Percentiles rank a stretch among this genome's conserved stretches.
phyloP scores from a whole-genome alignment of 1,139 yeast genomes.

The Magnusiomyces magnusii region DNA sequence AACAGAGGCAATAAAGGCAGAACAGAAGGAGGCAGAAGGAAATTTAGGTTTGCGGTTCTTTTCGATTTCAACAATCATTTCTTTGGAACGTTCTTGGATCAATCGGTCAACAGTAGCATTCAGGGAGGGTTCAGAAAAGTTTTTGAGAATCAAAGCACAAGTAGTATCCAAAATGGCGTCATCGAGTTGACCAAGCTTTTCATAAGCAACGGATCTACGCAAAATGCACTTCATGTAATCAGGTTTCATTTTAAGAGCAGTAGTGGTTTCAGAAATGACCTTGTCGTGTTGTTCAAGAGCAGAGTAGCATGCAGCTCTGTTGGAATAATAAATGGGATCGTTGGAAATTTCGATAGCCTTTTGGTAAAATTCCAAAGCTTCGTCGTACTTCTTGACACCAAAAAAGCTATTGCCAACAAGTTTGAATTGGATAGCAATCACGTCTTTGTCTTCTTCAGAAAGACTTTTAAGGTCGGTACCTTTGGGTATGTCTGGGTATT shows the following conservation, averaged over 20 bases:
- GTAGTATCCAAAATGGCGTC: conserved; percentile 93
- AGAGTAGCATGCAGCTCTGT: conserved; percentile 92
- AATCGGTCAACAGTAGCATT: conserved; percentile 85
- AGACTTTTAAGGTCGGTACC: conserved; percentile 42
- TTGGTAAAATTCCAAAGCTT: conserved; percentile 70
- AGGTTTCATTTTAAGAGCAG: conserved; percentile 78
- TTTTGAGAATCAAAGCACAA: conserved; percentile 42
- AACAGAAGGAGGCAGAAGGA: conserved; percentile 80
- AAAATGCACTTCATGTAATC: conserved; percentile 83
- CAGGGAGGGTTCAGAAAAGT: conserved; percentile 64
- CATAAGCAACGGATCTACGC: conserved; percentile 69
- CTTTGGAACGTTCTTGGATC: conserved; percentile 41
- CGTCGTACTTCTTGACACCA: conserved; percentile 49
- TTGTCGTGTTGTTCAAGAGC: conserved; percentile 71
- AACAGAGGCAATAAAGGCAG: conserved; percentile 82
- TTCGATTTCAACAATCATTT: conserved; percentile 54
- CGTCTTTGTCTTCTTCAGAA: conserved; percentile 49
- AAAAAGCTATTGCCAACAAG: conserved; percentile 83
- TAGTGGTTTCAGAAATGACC: conserved; percentile 80
- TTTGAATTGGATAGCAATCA: conserved; percentile 70
- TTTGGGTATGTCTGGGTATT: conserved; percentile 30
- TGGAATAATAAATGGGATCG: conserved; percentile 88
- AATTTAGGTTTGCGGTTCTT: conserved; percentile 47
- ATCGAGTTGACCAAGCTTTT: conserved; percentile 63
- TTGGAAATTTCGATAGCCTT: conserved; percentile 63